Percentiles rank a stretch among this genome's conserved stretches.
phyloP scores from a whole-genome alignment of 805 yeast species.

The Metschnikowia vanudenii region DNA sequence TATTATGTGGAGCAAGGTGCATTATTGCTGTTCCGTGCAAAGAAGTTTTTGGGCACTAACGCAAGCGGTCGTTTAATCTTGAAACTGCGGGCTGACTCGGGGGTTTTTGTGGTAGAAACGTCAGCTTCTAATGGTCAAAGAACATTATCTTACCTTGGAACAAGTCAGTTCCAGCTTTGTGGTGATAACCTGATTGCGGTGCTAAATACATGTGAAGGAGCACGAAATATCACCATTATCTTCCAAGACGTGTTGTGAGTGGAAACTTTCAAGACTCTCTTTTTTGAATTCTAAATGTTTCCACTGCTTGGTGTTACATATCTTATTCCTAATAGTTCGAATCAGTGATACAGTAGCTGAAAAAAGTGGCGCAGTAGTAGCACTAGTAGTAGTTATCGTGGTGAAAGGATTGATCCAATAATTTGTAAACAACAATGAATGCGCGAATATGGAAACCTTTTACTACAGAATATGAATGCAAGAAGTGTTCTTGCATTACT shows the following conservation, averaged over 20 bases:
- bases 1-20: neutral
- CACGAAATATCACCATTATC: neutral
- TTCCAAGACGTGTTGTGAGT: neutral
- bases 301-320: too few species aligned
- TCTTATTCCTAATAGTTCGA: too few species aligned
- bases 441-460: too few species aligned
- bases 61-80: neutral
- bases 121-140: neutral
- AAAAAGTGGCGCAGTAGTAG: too few species aligned
- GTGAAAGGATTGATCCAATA: too few species aligned
- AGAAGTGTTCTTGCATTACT: too few species aligned
- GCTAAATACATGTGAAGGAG: neutral
- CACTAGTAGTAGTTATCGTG: too few species aligned
- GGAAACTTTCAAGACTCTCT: too few species aligned
- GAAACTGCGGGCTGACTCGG: neutral
- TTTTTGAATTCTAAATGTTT: too few species aligned
- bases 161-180: conserved; percentile 1
- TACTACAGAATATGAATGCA: too few species aligned
- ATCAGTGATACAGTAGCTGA: too few species aligned
- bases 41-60: neutral
- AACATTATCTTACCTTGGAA: neutral
- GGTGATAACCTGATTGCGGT: conserved; percentile 1
- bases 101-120: neutral
- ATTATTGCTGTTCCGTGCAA: neutral
- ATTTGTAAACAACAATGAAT: too few species aligned